A percentile compares a stretch with the other conserved stretches of the same genome.
These are phyloP conservation scores for Agaricus blazei DNA, from an alignment of 768 basidiomycete species.

Conservation along the genomic window DNA sequence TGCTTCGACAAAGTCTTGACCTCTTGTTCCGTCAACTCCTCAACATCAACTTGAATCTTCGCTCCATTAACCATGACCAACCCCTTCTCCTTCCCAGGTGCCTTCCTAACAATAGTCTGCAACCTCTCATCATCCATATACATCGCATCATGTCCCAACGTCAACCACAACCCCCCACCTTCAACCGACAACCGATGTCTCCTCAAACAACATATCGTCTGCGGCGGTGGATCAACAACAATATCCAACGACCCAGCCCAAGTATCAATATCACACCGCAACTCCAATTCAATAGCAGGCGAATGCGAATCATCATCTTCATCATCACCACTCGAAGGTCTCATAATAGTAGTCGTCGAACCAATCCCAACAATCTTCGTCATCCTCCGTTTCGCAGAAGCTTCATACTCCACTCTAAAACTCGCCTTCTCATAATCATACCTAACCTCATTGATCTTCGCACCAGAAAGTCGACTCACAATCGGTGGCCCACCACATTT, in stretches of 20 bases:
- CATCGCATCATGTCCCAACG: constrained; percentile 81
- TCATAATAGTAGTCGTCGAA: too few relatives aligned
- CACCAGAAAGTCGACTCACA: constrained; percentile 78
- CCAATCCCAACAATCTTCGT: too few relatives aligned
- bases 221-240: constrained; percentile 90
- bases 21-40: constrained; percentile 83
- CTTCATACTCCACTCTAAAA: constrained; percentile 84
- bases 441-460: constrained; percentile 63
- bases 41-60: constrained; percentile 78
- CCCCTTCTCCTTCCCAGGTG: constrained; percentile 75
- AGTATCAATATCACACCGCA: constrained; percentile 87
- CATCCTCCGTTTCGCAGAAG: constrained; percentile 43
- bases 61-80: constrained; percentile 87
- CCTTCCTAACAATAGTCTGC: constrained; percentile 68
- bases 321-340: constrained; percentile 17
- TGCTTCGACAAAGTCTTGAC: constrained; percentile 76
- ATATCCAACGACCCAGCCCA: constrained; percentile 85
- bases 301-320: constrained; percentile 23
- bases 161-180: constrained; percentile 94
- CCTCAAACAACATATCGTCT: constrained; percentile 73
- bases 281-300: constrained; percentile 77
- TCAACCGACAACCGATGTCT: constrained; percentile 82
- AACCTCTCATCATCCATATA: constrained; percentile 75
- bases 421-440: constrained; percentile 86
- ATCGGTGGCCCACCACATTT: constrained; percentile 93